phyloP scores from a whole-genome alignment of 768 basidiomycete genomes.

The Suillus bovinus region DNA sequence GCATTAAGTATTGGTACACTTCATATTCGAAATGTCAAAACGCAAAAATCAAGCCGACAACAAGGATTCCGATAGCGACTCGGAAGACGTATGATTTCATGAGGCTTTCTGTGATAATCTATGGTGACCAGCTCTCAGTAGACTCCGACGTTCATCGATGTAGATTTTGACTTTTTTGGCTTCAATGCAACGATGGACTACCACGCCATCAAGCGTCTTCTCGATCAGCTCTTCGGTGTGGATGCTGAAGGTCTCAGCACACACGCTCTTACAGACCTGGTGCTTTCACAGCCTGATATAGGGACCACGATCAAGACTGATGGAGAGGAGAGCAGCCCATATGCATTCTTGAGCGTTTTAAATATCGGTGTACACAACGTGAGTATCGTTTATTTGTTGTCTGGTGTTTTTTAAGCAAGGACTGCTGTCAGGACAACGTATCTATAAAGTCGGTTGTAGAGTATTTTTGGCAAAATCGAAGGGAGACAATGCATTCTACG shows the following conservation, averaged over 20 bases:
- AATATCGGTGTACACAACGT: slow-evolving; percentile 75
- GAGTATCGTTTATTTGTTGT: slow-evolving; percentile 17
- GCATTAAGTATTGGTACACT: background rate
- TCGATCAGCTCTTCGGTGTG: slow-evolving; percentile 63
- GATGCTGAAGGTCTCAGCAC: slow-evolving; percentile 76
- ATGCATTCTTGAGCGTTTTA: slow-evolving; percentile 81
- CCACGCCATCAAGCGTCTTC: slow-evolving; percentile 77
- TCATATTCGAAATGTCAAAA: slow-evolving; percentile 48
- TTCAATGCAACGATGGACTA: slow-evolving; percentile 82
- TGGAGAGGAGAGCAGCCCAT: slow-evolving; percentile 61
- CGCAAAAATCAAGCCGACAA: slow-evolving; percentile 45
- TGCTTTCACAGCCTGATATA: slow-evolving; percentile 69
- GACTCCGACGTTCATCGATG: slow-evolving; percentile 24
- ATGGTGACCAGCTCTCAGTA: slow-evolving; percentile 14
- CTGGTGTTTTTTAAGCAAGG: background rate
- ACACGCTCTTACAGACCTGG: slow-evolving; percentile 76
- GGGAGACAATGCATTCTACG: slow-evolving; percentile 48
- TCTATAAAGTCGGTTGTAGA: slow-evolving; percentile 68
- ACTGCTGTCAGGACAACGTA: slow-evolving; percentile 55
- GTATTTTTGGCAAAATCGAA: slow-evolving; percentile 69
- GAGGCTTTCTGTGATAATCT: slow-evolving; percentile 20
- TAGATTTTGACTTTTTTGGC: slow-evolving; percentile 87
- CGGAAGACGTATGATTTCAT: slow-evolving; percentile 42
- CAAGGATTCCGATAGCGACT: slow-evolving; percentile 37
- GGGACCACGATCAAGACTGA: slow-evolving; percentile 95